These are phyloP conservation scores for Globisporangium spinosum DNA, from an alignment of 352 stramenopile species.

Conservation along the genomic window DNA sequence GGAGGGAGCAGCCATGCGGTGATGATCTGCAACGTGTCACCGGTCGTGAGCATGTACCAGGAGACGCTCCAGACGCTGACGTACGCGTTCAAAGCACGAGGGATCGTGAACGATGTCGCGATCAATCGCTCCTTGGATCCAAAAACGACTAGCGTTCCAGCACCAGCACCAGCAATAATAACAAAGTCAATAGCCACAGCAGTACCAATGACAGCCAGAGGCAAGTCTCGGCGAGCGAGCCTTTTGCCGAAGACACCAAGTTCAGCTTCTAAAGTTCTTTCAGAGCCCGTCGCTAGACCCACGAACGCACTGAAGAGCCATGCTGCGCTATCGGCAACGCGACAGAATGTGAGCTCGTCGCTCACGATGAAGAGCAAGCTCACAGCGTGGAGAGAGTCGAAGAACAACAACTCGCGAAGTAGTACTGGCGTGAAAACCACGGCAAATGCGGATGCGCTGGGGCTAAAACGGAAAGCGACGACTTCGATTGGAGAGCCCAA, in stretches of 20 bases:
- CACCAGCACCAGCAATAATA: background rate
- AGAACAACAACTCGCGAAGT: background rate
- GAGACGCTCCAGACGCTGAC: slow-evolving; percentile 40
- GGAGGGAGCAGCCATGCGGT: slow-evolving; percentile 36
- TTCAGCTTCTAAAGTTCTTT: background rate
- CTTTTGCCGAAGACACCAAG: background rate
- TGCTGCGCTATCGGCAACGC: background rate
- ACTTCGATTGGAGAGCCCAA: slow-evolving; percentile 10
- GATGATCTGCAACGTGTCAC: slow-evolving; percentile 42
- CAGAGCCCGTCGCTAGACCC: background rate
- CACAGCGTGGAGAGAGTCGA: slow-evolving; percentile 14
- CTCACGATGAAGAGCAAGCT: slow-evolving; percentile 19
- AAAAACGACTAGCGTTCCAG: background rate
- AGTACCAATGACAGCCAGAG: background rate
- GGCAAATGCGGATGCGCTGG: background rate
- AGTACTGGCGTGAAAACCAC: background rate
- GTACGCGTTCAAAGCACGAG: slow-evolving; percentile 35
- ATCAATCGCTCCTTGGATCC: slow-evolving; percentile 10
- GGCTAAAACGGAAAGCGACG: slow-evolving; percentile 13
- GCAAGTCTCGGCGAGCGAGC: background rate
- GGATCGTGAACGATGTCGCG: slow-evolving; percentile 28
- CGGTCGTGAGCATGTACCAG: slow-evolving; percentile 22
- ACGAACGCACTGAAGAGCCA: background rate
- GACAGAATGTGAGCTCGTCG: background rate
- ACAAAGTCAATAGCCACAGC: background rate